Evolutionary conservation across 306 rosid species (phyloP), one percentile per base, ranked within the genome.

Genomic region (Nissolia schottii): DNA sequence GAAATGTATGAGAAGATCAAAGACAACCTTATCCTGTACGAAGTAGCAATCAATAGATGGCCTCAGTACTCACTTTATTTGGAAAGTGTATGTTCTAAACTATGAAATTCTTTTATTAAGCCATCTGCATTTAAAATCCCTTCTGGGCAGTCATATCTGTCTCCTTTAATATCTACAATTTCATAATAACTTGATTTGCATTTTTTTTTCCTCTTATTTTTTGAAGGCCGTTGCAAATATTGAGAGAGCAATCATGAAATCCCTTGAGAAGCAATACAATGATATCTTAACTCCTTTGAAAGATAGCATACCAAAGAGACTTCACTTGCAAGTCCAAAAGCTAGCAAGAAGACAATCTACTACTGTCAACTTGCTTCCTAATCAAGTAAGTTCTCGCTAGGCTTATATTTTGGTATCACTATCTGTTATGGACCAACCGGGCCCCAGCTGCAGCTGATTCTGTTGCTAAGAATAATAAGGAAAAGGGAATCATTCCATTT

Each of bases 321-420:
- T 94, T 73, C 93, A 91, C 79, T 80, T 89, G 89, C 98, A 94
- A 77, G 97, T 94, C 58, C 98, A 94, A 83, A 94, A 91, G 86
- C 87, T 94, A 63, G 95, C 98, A 85, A 91, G 98, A 85, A 86
- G 98, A 75, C 98, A 94, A 77, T 86, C 98, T 70, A 32, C 79
- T 79, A 20, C 88, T 23, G 89, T 81, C 37, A 91, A 83, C 57
- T 49, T 79, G 43, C 89, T 88, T 75, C 98, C 98, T 69, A 83
- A 81, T 81, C 98, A 94, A 75, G 98, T 89, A 74, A 81, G 87
- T 78, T 31, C 61, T 63, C 60, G 32, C 28, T 23, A 48, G 58
- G 66, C 35, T 43, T 63, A 11, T 68, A 41, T 63, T n/a, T n/a
- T n/a, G n/a, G n/a, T n/a, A n/a, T n/a, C n/a, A n/a, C n/a, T n/a